phyloP scores from a whole-genome alignment of 208 protist species.

The Sergeia podlipaevii region DNA sequence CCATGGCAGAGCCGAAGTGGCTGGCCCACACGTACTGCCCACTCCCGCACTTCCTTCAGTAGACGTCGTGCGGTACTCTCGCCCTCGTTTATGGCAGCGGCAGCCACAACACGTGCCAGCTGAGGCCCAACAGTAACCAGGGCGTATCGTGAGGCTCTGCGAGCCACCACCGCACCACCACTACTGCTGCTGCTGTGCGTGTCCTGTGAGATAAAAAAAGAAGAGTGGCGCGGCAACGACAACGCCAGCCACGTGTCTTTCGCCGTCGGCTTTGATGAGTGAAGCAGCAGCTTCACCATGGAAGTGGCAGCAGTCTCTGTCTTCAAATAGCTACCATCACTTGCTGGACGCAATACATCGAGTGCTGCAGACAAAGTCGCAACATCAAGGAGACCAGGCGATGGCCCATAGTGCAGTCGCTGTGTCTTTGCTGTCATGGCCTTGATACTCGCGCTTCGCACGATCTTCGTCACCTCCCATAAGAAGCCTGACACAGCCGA shows the following conservation, averaged over 20 bases:
- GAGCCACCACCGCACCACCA: too few species aligned
- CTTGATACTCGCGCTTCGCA: slow-evolving; percentile 27
- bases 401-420: slow-evolving; percentile 53
- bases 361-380: slow-evolving; percentile 26
- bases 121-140: slow-evolving; percentile 21
- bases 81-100: background rate
- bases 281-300: too few species aligned
- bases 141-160: slow-evolving; percentile 23
- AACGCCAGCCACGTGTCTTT: too few species aligned
- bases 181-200: too few species aligned
- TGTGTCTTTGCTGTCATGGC: slow-evolving; percentile 53
- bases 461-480: slow-evolving; percentile 2
- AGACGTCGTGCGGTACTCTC: slow-evolving; percentile 18
- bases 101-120: slow-evolving; percentile 16
- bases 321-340: too few species aligned
- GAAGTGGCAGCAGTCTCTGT: too few species aligned
- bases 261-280: too few species aligned
- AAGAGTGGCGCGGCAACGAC: too few species aligned
- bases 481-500: slow-evolving; percentile 2
- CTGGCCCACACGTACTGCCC: slow-evolving; percentile 18
- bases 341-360: slow-evolving; percentile 22
- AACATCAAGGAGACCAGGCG: slow-evolving; percentile 50
- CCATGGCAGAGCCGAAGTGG: slow-evolving; percentile 21
- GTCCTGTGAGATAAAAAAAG: too few species aligned
- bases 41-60: slow-evolving; percentile 12